Evolutionary conservation across 2,329 filamentous ascomycete species (phyloP).

Genomic region (Sphaerostilbella broomeana): DNA sequence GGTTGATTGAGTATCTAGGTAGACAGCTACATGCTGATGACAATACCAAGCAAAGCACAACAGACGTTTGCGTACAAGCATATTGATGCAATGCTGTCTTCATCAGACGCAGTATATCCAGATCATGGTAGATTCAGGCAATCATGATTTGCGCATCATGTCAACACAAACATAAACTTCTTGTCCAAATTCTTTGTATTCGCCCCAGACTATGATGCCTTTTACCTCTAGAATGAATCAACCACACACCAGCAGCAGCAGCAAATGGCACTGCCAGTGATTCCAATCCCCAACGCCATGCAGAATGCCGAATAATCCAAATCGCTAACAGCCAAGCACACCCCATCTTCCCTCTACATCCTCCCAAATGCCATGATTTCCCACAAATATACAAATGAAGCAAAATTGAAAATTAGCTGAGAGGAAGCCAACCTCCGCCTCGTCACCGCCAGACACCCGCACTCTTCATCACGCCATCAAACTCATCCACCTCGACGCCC

Average conservation of each 20-base stretch:
- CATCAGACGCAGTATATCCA: no score
- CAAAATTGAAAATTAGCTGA: no score
- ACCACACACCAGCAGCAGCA: not conserved
- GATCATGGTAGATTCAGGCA: no score
- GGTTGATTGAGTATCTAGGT: no score
- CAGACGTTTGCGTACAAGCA: no score
- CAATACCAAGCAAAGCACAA: no score
- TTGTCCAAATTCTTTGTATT: not conserved
- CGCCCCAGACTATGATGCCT: not conserved
- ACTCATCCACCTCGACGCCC: slow-evolving; percentile 72
- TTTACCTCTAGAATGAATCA: not conserved
- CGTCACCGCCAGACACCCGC: slow-evolving; percentile 73
- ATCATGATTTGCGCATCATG: no score
- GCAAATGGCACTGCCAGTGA: not conserved
- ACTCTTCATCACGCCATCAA: slow-evolving; percentile 76
- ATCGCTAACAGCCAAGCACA: not conserved
- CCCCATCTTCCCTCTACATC: not conserved
- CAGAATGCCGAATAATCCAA: slow-evolving; percentile 5
- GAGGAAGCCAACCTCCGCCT: no score
- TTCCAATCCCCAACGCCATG: slow-evolving; percentile 10
- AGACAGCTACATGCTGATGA: no score
- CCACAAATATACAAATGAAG: not conserved
- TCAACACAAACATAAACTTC: no score
- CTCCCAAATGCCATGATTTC: not conserved
- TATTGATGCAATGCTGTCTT: no score